These are phyloP conservation scores for Deuterostichococcus epilithicus DNA, from an alignment of 139 green algal species.

Conservation along the genomic window DNA sequence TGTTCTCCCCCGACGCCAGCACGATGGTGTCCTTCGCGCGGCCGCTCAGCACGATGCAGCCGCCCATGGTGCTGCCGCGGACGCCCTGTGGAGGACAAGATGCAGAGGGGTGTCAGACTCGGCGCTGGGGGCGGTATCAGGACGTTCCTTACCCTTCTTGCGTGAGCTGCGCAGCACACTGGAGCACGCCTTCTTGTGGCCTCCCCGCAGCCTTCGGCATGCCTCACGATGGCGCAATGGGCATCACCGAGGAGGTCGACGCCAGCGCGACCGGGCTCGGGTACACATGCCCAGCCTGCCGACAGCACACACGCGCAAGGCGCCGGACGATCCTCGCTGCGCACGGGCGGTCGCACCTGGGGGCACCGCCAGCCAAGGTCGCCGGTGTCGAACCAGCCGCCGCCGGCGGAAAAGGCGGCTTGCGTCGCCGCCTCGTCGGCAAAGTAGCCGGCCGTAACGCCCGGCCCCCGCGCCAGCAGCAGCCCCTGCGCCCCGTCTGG, in stretches of 20 bases:
- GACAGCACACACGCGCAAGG: too few relatives aligned
- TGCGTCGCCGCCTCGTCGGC: slow-evolving; percentile 52
- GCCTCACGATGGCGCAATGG: too few relatives aligned
- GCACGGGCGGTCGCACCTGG: slow-evolving; percentile 29
- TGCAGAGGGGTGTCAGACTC: background rate
- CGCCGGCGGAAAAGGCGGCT: slow-evolving; percentile 46
- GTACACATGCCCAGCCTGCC: too few relatives aligned
- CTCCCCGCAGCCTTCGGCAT: too few relatives aligned
- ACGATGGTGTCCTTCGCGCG: slow-evolving; percentile 93
- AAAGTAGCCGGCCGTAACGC: slow-evolving; percentile 73
- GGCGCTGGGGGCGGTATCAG: too few relatives aligned
- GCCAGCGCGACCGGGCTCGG: too few relatives aligned
- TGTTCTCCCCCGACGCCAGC: slow-evolving; percentile 85
- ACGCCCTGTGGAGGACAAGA: slow-evolving; percentile 27
- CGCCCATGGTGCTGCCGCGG: slow-evolving; percentile 55
- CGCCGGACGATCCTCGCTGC: too few relatives aligned
- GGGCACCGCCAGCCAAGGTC: slow-evolving; percentile 72
- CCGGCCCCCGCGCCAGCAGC: slow-evolving; percentile 72
- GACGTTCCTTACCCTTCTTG: too few relatives aligned
- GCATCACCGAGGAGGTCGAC: too few relatives aligned
- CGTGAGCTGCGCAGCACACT: too few relatives aligned
- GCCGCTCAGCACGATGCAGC: slow-evolving; percentile 61
- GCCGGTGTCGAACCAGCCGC: slow-evolving; percentile 80
- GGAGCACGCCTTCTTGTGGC: too few relatives aligned
- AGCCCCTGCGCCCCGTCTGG: slow-evolving; percentile 64